phyloP scores from a whole-genome alignment of 2,329 filamentous ascomycete genomes.

The Cordyceps militaris region DNA sequence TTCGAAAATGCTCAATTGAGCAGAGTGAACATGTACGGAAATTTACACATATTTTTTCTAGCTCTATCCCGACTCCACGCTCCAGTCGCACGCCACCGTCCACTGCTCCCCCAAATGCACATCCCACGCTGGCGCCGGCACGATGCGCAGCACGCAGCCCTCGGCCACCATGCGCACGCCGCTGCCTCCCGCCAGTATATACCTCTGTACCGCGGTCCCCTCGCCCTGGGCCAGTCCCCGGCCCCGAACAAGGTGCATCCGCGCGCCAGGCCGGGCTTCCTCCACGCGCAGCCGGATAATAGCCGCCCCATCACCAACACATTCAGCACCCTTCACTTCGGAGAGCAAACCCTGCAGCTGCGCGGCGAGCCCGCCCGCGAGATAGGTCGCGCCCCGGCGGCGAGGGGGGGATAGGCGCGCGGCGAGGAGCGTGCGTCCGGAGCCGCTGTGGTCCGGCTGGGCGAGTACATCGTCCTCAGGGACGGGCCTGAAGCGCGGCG shows the following conservation, averaged over 20 bases:
- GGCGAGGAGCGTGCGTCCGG: constrained; percentile 15
- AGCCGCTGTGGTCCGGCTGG: background rate
- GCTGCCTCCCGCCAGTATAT: constrained; percentile 30
- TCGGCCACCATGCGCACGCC: constrained; percentile 24
- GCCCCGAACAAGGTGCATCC: constrained; percentile 29
- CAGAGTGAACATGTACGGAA: background rate
- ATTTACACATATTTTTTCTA: background rate
- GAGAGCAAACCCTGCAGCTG: constrained; percentile 35
- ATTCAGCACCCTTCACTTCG: constrained; percentile 31
- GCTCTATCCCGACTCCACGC: background rate
- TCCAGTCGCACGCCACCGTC: constrained; percentile 35
- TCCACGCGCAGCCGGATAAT: constrained; percentile 24
- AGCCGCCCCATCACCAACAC: constrained; percentile 3
- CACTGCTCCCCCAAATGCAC: constrained; percentile 29
- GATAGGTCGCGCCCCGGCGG: constrained; percentile 26
- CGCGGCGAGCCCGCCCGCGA: constrained; percentile 31
- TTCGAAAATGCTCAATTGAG: too few relatives aligned
- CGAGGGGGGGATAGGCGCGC: constrained; percentile 28
- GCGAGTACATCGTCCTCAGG: constrained; percentile 17
- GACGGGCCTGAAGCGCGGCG: constrained; percentile 33
- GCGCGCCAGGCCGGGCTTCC: constrained; percentile 24
- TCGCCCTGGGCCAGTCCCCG: background rate
- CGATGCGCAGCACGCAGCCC: constrained; percentile 24
- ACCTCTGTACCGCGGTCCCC: constrained; percentile 13
- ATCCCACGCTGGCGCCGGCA: constrained; percentile 34